Evolutionary conservation across 106 monocot genomes (phyloP), one percentile per base, ranked within the genome.

Genomic region (Dendrobium officinale): DNA sequence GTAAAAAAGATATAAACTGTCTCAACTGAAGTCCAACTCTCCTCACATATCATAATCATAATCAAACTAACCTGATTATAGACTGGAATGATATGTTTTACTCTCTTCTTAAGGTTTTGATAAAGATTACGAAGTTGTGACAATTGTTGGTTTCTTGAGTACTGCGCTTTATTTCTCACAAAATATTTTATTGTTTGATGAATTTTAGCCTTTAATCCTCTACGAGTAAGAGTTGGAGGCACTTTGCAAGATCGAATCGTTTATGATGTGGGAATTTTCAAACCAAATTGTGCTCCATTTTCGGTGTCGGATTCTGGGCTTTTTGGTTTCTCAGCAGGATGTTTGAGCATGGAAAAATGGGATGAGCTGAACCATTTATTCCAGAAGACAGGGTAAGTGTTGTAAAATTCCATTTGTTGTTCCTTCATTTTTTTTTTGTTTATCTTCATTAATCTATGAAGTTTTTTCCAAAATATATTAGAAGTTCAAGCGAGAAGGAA

Each of bases 141-240:
- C 5, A 66, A 24, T 66, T n/a, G 8, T 66, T 66, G n/a, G 7
- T 66, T 66, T 66, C 24, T 24, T 66, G 19, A 66, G 19, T 27
- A 22, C 19, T 42, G 51, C n/a, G 13, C 42, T 15, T 55, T 74
- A 42, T 72, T 43, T 72, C 45, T 82, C 13, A 81, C 22, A 56
- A 26, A 75, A 51, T 41, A 2, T 51, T 75, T 56, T 47, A 10
- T 77, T 73, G 15, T 64, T 76, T 72, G 33, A 59, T 33, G 10
- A 27, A 42, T 27, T 13, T 51, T 26, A 94, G 94, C 91, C 6
- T 94, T 94, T 77, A 78, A 85, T 45, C 24, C 68, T 0, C 77
- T 94, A 45, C 55, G 93, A 81, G 88, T 97, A 89, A 89, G 96
- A 82, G 82, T 97, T 55, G 96, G 96, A 85, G 96, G 96, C 9